A percentile compares a stretch with the other conserved stretches of the same genome.
These are phyloP conservation scores for Chaetomiaceae sp. DNA, from an alignment of 2,329 filamentous ascomycete species.

Conservation along the genomic window DNA sequence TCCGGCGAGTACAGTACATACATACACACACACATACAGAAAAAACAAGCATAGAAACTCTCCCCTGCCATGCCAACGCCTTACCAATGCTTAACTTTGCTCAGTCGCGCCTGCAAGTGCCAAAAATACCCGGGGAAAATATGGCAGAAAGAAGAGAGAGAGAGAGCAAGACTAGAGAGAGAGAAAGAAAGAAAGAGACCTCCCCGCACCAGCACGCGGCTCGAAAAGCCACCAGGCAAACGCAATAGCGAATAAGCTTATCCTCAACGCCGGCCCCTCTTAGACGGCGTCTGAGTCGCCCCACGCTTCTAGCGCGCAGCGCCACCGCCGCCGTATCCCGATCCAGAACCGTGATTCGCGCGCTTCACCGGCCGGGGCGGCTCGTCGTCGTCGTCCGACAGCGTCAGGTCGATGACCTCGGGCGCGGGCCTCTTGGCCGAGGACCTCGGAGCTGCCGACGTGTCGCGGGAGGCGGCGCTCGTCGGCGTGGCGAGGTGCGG, in stretches of 20 bases:
- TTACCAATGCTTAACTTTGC: not conserved
- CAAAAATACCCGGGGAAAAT: slow-evolving; percentile 1
- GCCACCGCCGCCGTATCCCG: too few relatives aligned
- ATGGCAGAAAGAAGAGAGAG: not conserved
- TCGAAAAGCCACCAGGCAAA: too few relatives aligned
- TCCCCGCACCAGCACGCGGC: too few relatives aligned
- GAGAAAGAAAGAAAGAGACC: too few relatives aligned
- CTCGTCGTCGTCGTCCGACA: slow-evolving; percentile 51
- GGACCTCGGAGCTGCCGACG: slow-evolving; percentile 35
- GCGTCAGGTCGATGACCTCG: slow-evolving; percentile 56
- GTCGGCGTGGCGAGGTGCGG: slow-evolving; percentile 28
- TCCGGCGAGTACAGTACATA: too few relatives aligned
- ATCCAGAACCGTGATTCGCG: slow-evolving; percentile 29
- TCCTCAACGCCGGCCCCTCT: slow-evolving; percentile 2
- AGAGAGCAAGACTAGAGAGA: not conserved
- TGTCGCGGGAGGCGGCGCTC: slow-evolving; percentile 33
- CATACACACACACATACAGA: too few relatives aligned
- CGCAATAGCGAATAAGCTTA: too few relatives aligned
- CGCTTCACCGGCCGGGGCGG: slow-evolving; percentile 46
- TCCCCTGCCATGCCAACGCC: slow-evolving; percentile 8
- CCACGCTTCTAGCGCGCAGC: slow-evolving; percentile 8
- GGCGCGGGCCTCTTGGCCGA: slow-evolving; percentile 44
- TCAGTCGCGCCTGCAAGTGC: not conserved
- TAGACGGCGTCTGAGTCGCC: not conserved
- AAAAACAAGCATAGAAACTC: too few relatives aligned